Evolutionary conservation across 371 early-diverging fungal species (phyloP), one percentile per base, ranked within the genome.

Genomic region (Apophysomyces variabilis): DNA sequence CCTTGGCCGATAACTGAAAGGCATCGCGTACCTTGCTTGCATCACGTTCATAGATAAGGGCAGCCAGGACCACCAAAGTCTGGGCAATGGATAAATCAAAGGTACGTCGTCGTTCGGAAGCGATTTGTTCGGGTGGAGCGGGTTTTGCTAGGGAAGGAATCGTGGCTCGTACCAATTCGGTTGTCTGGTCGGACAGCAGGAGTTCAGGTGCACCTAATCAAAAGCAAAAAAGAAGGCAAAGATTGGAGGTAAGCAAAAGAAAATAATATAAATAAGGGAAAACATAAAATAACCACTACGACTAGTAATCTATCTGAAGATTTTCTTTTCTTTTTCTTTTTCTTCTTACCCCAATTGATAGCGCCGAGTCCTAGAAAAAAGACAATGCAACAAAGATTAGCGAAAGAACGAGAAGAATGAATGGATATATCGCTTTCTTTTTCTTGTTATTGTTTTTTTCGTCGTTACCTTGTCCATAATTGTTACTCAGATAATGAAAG

Each of bases 21-120:
- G 82, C 82, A 7, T 67, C 36, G 38, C 65, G 65, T 21, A 82
- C 82, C 16, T 70, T 62, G 11, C 66, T 65, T 35, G 73, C 80
- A 37, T 82, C 70, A 14, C 82, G 71, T 39, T 82, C 76, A 41
- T 82, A 82, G 5, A 76, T 66, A 14, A 79, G 60, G 13, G 72
- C 50, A 1, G 73, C 58, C 37, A 72, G 60, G 36, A 64, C 38
- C 16, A 59, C 65, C 35, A 72, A 14, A 7, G 69, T 66, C 35
- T 72, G 69, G 16, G 73, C 73, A 16, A 69, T 69, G 7, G 73
- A 69, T 7, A 72, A 43, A 58, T 72, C 73, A 46, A 72, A 66
- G 13, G 57, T 66, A 39, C 38, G 63, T 43, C n/a, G 61, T 21
- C 63, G 60, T 36, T 41, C 14, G 36, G 44, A 57, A 36, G 21